Evolutionary conservation across 2,329 filamentous ascomycete genomes (phyloP), one percentile per base, ranked within the genome.

Genomic region (Zarea fungicola): DNA sequence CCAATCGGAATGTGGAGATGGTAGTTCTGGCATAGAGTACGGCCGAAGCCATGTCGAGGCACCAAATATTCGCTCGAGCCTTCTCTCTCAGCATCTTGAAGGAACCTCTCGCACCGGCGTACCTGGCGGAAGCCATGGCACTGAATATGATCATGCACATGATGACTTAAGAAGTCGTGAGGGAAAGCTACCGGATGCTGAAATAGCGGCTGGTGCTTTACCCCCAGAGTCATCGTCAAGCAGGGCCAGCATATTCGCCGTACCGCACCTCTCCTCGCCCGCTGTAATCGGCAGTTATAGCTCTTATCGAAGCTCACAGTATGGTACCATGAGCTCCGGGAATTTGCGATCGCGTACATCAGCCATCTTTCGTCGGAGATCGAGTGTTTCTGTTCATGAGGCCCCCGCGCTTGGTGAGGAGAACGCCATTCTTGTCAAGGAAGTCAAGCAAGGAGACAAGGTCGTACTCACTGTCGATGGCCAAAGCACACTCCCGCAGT

Each of bases 401-500:
- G 62, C 58, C 22, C 58, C 62, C 10, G 62, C 72, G 1, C 78
- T 81, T 54, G 77, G 77, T 23, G 84, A 85, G 58, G 74, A 78
- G 26, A 83, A 87, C 56, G 87, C 89, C 2, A 77, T 96, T 48
- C 71, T 96, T n/a, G 84, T 96, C 46, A 92, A 90, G 69, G 87
- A 91, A 65, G 79, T 96, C 11, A 87, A 95, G 63, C 87, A 93
- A 58, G 89, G 93, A 56, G 89, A 93, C 35, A 89, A 85, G 61
- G 80, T 92, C 41, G 81, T 96, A 49, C 80, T 92, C 57, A 80
- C 92, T 3, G 84, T 96, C 3, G 86, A 95, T 53, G 92, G 92
- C 32, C 90, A 95, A 70, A 95, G 89, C n/a, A 99, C 92, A 1
- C 75, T 97, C 14, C 90, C 90, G 0, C 92, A 97, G 70, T 97